Evolutionary conservation across 2,329 filamentous ascomycete genomes (phyloP).

Genomic region (Exophiala mesophila): DNA sequence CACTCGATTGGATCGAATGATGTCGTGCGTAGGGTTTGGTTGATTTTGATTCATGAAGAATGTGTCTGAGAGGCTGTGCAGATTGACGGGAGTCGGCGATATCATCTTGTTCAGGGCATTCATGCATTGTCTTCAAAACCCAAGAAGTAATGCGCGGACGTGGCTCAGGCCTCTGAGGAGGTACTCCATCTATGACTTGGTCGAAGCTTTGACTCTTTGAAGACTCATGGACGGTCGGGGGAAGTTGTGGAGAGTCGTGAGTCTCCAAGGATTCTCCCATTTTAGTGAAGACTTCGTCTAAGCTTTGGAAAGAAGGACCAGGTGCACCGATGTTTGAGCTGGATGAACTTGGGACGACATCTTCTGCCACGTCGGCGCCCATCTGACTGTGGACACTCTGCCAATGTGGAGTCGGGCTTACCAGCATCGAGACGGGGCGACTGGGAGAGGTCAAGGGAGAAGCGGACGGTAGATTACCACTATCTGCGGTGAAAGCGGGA

Average conservation of each 20-base stretch:
- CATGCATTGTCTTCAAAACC: constrained; percentile 9
- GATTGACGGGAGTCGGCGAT: not conserved
- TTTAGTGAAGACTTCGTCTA: constrained; percentile 17
- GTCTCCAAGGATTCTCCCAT: constrained; percentile 5
- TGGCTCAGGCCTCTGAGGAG: not conserved
- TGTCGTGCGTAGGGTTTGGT: not conserved
- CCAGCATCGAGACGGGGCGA: not conserved
- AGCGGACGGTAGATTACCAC: constrained; percentile 17
- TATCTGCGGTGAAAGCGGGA: constrained; percentile 25
- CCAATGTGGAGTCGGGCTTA: not conserved
- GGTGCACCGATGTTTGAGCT: constrained; percentile 8
- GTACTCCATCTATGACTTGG: no score
- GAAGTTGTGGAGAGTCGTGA: not conserved
- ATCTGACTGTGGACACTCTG: not conserved
- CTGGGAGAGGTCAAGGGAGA: constrained; percentile 21
- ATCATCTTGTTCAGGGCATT: not conserved
- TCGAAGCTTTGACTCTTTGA: not conserved
- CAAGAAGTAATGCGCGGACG: constrained; percentile 13
- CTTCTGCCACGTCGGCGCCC: constrained; percentile 25
- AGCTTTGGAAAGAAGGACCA: constrained; percentile 16
- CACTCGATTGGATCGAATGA: not conserved
- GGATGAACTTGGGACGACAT: constrained; percentile 30
- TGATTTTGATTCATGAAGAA: not conserved
- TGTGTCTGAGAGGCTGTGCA: not conserved
- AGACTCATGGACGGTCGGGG: not conserved